These are phyloP conservation scores for Fraxinus sp. DNA, from an alignment of 305 asterid species.

Conservation along the genomic window DNA sequence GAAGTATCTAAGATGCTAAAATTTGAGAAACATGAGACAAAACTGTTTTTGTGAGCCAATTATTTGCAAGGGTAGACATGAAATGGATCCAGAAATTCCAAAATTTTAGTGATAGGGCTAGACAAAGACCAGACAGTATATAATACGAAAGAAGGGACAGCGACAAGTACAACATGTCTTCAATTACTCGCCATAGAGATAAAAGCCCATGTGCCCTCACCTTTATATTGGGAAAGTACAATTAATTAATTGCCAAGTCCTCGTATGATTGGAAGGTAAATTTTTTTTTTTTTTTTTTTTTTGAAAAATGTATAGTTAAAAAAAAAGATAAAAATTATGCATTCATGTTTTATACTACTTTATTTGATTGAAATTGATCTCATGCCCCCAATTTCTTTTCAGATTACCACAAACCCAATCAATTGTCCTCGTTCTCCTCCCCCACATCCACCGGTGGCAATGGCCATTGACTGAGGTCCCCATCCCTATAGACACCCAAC, in stretches of 20 bases:
- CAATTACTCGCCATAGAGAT: neutral
- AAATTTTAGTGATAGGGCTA: conserved; percentile 12
- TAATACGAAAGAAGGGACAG: neutral
- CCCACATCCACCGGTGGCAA: too few relatives aligned
- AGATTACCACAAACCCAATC: too few relatives aligned
- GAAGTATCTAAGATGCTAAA: neutral
- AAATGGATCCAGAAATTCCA: conserved; percentile 18
- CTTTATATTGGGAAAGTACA: neutral
- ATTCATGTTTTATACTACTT: too few relatives aligned
- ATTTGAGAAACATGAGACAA: conserved; percentile 5
- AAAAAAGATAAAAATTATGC: too few relatives aligned
- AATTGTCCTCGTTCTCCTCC: too few relatives aligned
- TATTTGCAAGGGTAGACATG: conserved; percentile 10
- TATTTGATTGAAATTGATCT: too few relatives aligned
- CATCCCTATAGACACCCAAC: too few relatives aligned
- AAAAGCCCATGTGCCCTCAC: neutral
- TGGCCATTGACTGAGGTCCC: too few relatives aligned
- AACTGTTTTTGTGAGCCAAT: neutral
- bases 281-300: too few relatives aligned
- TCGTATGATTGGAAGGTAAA: neutral
- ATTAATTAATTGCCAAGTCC: neutral
- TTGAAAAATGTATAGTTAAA: too few relatives aligned
- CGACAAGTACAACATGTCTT: neutral
- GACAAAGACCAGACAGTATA: neutral
- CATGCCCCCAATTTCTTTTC: too few relatives aligned